Conservation (phyloP, 371 early-diverging fungal species). For the Chytridium lagenaria region DNA sequence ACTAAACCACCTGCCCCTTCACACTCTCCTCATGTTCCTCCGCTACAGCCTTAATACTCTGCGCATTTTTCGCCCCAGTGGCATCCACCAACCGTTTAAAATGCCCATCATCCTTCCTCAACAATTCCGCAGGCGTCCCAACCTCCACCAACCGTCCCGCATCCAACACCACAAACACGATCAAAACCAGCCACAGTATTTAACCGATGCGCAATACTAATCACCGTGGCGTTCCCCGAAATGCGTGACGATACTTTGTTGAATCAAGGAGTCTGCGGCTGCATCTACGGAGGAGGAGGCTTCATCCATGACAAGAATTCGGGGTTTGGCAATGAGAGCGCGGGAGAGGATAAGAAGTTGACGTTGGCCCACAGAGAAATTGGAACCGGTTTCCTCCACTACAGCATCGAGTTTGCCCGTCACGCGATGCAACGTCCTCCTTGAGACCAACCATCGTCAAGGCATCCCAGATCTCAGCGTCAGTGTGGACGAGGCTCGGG, state of each 20-base stretch:
- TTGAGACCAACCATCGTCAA: slow-evolving; percentile 48
- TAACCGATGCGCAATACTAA: slow-evolving; percentile 69
- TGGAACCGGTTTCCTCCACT: slow-evolving; percentile 73
- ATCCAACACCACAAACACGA: slow-evolving; percentile 46
- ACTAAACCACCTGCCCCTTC: too few relatives aligned
- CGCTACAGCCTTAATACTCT: slow-evolving; percentile 37
- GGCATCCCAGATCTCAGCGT: slow-evolving; percentile 51
- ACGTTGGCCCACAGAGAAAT: slow-evolving; percentile 88
- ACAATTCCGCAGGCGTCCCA: slow-evolving; percentile 39
- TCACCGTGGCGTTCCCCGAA: slow-evolving; percentile 63
- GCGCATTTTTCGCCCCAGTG: slow-evolving; percentile 45
- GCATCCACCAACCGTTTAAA: slow-evolving; percentile 47
- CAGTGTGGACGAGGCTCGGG: slow-evolving; percentile 64
- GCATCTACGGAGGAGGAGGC: slow-evolving; percentile 90
- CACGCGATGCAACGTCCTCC: slow-evolving; percentile 23
- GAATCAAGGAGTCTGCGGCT: slow-evolving; percentile 70
- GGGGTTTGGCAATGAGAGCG: slow-evolving; percentile 48
- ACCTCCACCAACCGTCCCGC: slow-evolving; percentile 41
- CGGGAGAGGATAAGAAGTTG: slow-evolving; percentile 57
- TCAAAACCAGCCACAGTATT: slow-evolving; percentile 34
- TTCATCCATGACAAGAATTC: slow-evolving; percentile 60
- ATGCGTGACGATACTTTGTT: slow-evolving; percentile 46
- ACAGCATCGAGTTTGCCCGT: slow-evolving; percentile 16
- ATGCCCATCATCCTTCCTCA: slow-evolving; percentile 17
- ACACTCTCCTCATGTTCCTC: slow-evolving; percentile 1